Conservation (phyloP, 306 rosid genomes). For the Quercus mongolica region DNA sequence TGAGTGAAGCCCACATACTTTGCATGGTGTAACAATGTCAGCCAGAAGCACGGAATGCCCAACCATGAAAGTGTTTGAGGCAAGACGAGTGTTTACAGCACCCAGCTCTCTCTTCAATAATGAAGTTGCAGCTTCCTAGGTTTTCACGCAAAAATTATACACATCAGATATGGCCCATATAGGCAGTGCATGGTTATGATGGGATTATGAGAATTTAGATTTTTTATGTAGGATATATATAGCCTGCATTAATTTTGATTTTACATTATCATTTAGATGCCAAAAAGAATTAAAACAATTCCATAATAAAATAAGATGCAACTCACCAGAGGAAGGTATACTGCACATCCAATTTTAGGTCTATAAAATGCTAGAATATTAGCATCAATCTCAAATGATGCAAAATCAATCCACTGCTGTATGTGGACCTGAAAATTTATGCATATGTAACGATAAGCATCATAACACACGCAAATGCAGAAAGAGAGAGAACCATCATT, state of each 20-base stretch:
- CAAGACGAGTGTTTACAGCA: constrained; percentile 74
- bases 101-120: constrained; percentile 58
- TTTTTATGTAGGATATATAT: no score
- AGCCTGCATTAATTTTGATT: no score
- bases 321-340: constrained; percentile 61
- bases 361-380: constrained; percentile 18
- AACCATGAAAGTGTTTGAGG: constrained; percentile 64
- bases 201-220: no score
- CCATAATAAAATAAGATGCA: neutral
- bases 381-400: constrained; percentile 62
- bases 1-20: constrained; percentile 40
- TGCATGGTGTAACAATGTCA: constrained; percentile 51
- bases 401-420: constrained; percentile 85
- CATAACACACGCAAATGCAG: neutral
- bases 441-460: constrained; percentile 3
- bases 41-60: constrained; percentile 80
- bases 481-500: neutral
- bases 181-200: no score
- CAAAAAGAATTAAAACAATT: neutral
- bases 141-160: constrained; percentile 30
- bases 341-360: constrained; percentile 37
- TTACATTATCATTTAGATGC: no score
- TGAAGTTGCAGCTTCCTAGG: constrained; percentile 60
- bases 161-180: neutral
- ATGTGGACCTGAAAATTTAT: constrained; percentile 51